A percentile compares a stretch with the other conserved stretches of the same genome.
Conservation (phyloP, 441 rosid genomes). For the Rhodomyrtus psidioides region DNA sequence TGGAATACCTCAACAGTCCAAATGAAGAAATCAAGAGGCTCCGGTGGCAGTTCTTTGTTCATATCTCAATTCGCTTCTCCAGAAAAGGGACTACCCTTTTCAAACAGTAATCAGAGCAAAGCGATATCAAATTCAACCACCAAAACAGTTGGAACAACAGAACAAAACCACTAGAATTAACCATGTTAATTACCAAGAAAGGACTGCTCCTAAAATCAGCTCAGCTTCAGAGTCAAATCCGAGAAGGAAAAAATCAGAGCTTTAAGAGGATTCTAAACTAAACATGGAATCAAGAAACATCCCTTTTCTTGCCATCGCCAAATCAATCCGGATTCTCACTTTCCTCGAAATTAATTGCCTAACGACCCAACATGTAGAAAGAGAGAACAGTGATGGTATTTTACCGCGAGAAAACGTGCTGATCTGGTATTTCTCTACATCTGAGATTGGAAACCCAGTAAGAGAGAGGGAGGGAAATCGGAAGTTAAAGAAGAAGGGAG, state of each 20-base stretch:
- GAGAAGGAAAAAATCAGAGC: not conserved
- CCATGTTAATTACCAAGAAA: not conserved
- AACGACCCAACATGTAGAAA: not conserved
- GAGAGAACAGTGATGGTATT: not conserved
- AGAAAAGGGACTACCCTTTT: not conserved
- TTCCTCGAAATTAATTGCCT: not conserved
- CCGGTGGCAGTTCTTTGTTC: conserved; percentile 82
- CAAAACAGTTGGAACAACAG: not conserved
- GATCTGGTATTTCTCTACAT: not conserved
- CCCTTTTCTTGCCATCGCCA: not conserved
- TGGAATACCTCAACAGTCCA: conserved; percentile 93
- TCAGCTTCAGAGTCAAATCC: not conserved
- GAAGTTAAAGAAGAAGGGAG: not conserved
- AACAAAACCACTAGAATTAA: not conserved
- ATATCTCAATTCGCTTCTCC: conserved; percentile 26
- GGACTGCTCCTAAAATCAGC: not conserved
- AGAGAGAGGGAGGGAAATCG: not conserved
- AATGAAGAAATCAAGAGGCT: conserved; percentile 99
- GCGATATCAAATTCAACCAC: not conserved
- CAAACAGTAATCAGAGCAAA: not conserved
- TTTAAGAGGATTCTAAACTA: not conserved
- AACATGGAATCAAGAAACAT: not conserved
- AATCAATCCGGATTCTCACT: not conserved
- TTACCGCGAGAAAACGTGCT: not conserved
- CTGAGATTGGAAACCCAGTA: not conserved